A percentile compares a stretch with the other conserved stretches of the same genome.
Evolutionary conservation across 2,329 filamentous ascomycete genomes (phyloP).

Genomic region (Penicillium paneum): DNA sequence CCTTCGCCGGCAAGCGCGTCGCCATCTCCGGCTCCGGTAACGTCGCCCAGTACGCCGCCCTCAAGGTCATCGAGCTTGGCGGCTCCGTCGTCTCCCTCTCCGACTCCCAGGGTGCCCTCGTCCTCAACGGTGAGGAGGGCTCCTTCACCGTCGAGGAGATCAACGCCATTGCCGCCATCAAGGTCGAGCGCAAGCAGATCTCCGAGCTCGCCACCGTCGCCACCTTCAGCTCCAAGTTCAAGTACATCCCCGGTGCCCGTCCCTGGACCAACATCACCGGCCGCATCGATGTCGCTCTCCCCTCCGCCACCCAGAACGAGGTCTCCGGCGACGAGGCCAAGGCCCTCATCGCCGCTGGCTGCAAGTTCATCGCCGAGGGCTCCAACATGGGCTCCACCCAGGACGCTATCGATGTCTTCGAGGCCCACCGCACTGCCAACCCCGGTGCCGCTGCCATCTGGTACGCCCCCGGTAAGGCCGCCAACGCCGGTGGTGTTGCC

Average conservation of each 20-base stretch:
- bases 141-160: slow-evolving; percentile 78
- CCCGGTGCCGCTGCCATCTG: slow-evolving; percentile 72
- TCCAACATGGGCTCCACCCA: slow-evolving; percentile 99
- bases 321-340: slow-evolving; percentile 87
- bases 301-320: slow-evolving; percentile 96
- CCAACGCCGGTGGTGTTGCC: slow-evolving; percentile 95
- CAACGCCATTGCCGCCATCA: slow-evolving; percentile 74
- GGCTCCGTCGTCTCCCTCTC: slow-evolving; percentile 89
- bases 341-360: slow-evolving; percentile 71
- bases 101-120: slow-evolving; percentile 81
- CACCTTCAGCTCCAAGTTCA: slow-evolving; percentile 64
- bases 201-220: slow-evolving; percentile 63
- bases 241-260: slow-evolving; percentile 80
- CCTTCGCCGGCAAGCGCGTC: slow-evolving; percentile 86
- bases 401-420: slow-evolving; percentile 90
- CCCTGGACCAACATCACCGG: slow-evolving; percentile 83
- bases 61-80: slow-evolving; percentile 95
- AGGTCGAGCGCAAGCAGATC: slow-evolving; percentile 81
- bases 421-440: slow-evolving; percentile 65
- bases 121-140: slow-evolving; percentile 65
- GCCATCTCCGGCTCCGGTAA: slow-evolving; percentile 96
- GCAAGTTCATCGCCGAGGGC: slow-evolving; percentile 87
- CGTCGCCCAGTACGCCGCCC: slow-evolving; percentile 94
- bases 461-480: slow-evolving; percentile 96
- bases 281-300: slow-evolving; percentile 85